Percentiles rank a stretch among this genome's conserved stretches.
phyloP scores from a whole-genome alignment of 164 flowering plant genomes.

The Vitis amurensis region DNA sequence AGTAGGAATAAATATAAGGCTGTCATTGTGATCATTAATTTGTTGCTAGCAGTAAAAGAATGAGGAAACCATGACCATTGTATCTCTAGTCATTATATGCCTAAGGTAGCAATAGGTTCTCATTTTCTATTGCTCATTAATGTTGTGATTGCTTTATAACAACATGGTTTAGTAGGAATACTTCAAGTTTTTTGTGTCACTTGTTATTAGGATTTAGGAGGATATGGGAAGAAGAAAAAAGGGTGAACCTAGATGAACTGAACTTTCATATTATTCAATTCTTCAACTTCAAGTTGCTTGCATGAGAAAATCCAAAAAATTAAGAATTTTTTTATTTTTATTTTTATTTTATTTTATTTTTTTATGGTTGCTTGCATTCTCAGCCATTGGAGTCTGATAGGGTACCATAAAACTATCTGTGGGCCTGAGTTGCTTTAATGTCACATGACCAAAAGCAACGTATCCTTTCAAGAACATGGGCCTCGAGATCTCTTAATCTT shows the following conservation, averaged over 20 bases:
- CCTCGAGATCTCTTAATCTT: slow-evolving; percentile 11
- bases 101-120: too few species aligned
- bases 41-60: too few species aligned
- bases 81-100: too few species aligned
- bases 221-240: background rate
- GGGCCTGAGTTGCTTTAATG: slow-evolving; percentile 23
- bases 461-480: slow-evolving; percentile 36
- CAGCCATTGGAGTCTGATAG: slow-evolving; percentile 26
- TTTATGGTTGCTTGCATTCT: slow-evolving; percentile 19
- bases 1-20: too few species aligned
- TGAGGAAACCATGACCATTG: too few species aligned
- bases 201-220: background rate
- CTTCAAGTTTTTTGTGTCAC: background rate
- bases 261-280: background rate
- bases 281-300: background rate
- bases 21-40: too few species aligned
- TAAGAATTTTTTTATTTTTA: slow-evolving; percentile 3
- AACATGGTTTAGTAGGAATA: background rate
- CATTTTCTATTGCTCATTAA: too few species aligned
- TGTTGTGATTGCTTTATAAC: too few species aligned
- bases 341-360: slow-evolving; percentile 13
- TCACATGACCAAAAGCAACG: slow-evolving; percentile 37
- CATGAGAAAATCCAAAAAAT: background rate
- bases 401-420: slow-evolving; percentile 14
- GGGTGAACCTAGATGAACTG: background rate